A percentile compares a stretch with the other conserved stretches of the same genome.
phyloP scores from a whole-genome alignment of 2,329 filamentous ascomycete species.

The Nigrospora osmanthi region DNA sequence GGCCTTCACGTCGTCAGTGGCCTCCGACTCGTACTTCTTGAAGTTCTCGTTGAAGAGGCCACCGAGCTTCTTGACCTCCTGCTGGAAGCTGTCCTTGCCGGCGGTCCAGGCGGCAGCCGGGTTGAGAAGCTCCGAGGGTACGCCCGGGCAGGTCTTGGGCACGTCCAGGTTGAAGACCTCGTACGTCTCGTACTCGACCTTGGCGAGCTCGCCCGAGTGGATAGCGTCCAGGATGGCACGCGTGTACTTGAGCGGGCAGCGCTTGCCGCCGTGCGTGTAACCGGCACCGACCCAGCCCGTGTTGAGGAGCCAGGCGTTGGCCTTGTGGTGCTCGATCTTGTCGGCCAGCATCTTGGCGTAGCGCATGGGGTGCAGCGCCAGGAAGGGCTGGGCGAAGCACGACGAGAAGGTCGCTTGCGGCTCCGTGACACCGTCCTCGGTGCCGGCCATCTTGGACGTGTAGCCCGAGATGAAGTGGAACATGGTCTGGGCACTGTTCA shows the following conservation, averaged over 20 bases:
- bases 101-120: slow-evolving; percentile 88
- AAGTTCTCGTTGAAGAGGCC: slow-evolving; percentile 94
- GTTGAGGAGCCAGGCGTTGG: slow-evolving; percentile 91
- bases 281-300: slow-evolving; percentile 71
- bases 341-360: slow-evolving; percentile 98
- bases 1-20: slow-evolving; percentile 70
- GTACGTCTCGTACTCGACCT: slow-evolving; percentile 90
- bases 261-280: slow-evolving; percentile 86
- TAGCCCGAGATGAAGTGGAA: slow-evolving; percentile 99
- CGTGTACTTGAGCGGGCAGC: slow-evolving; percentile 97
- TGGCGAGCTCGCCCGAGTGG: slow-evolving; percentile 91
- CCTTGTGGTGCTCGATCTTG: slow-evolving; percentile 92
- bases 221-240: slow-evolving; percentile 97
- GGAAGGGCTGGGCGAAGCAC: slow-evolving; percentile 98
- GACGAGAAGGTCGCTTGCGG: slow-evolving; percentile 98
- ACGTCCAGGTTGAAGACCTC: slow-evolving; percentile 94
- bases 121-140: slow-evolving; percentile 90
- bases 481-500: slow-evolving; percentile 92
- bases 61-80: slow-evolving; percentile 85
- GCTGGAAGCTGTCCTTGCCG: slow-evolving; percentile 71
- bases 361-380: slow-evolving; percentile 97
- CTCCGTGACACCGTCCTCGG: slow-evolving; percentile 93
- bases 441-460: slow-evolving; percentile 99
- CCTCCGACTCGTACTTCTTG: slow-evolving; percentile 84
- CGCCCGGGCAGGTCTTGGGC: slow-evolving; percentile 83